A percentile compares a stretch with the other conserved stretches of the same genome.
Conservation (phyloP, 441 rosid genomes). For the Daphne laureola region DNA sequence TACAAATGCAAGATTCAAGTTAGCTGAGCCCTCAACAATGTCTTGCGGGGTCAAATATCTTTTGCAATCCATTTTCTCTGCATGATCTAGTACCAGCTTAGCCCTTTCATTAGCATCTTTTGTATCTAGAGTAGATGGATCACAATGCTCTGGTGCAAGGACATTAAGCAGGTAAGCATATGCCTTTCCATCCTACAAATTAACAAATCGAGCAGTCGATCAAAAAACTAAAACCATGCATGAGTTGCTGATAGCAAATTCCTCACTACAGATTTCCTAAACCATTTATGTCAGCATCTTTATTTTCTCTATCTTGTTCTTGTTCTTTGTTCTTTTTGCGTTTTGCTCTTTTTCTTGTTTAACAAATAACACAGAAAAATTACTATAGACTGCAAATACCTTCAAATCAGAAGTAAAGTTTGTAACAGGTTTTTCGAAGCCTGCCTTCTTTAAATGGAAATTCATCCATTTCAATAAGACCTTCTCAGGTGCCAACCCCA, state of each 20-base stretch:
- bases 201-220: not conserved
- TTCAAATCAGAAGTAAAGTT: conserved; percentile 55
- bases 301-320: too few species aligned
- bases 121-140: conserved; percentile 40
- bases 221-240: conserved; percentile 7
- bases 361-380: not conserved
- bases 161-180: conserved; percentile 57
- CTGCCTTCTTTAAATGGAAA: conserved; percentile 58
- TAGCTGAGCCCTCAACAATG: conserved; percentile 53
- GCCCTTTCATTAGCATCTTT: conserved; percentile 52
- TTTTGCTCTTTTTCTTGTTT: too few species aligned
- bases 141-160: conserved; percentile 57
- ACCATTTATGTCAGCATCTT: not conserved
- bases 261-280: not conserved
- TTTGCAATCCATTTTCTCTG: conserved; percentile 63
- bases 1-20: conserved; percentile 56
- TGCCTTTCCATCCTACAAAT: conserved; percentile 52
- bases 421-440: conserved; percentile 43
- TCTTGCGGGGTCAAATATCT: conserved; percentile 52
- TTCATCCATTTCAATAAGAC: conserved; percentile 59
- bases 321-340: too few species aligned
- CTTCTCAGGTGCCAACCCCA: conserved; percentile 57
- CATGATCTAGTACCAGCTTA: conserved; percentile 54
- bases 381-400: conserved; percentile 22
- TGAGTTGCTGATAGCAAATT: not conserved